Evolutionary conservation across 306 rosid genomes (phyloP).

Genomic region (Herpetospermum pedunculosum): DNA sequence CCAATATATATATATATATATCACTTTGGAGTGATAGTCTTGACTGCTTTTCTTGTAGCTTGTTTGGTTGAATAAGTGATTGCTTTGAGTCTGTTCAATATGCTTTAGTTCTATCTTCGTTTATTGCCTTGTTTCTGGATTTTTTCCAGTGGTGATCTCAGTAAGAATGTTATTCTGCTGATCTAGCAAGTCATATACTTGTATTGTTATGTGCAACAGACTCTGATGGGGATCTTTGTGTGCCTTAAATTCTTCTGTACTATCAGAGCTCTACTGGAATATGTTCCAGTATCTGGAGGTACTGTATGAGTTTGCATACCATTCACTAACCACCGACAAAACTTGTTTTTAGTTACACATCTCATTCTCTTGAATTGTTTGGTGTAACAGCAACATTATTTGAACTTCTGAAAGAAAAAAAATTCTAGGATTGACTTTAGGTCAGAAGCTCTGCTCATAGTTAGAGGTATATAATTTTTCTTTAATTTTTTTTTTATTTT

Average conservation of each 20-base stretch:
- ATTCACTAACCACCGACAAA: background rate
- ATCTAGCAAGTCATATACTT: background rate
- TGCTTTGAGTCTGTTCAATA: background rate
- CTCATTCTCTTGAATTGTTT: background rate
- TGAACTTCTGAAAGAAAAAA: background rate
- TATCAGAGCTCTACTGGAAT: background rate
- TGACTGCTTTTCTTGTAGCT: background rate
- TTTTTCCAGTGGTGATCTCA: background rate
- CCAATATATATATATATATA: too few species aligned
- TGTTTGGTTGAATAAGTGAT: background rate
- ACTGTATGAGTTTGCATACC: background rate
- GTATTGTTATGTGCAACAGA: background rate
- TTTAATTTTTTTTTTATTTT: too few species aligned
- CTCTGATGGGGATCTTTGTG: background rate
- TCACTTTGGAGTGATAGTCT: background rate
- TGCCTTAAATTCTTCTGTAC: background rate
- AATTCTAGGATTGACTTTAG: background rate
- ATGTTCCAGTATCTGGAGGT: background rate
- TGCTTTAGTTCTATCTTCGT: background rate
- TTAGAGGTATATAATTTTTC: background rate
- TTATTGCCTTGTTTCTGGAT: background rate
- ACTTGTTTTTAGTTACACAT: background rate
- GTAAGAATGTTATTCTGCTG: background rate
- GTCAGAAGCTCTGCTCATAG: background rate
- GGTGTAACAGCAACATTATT: background rate